A percentile compares a stretch with the other conserved stretches of the same genome.
Conservation (phyloP, 2,329 filamentous ascomycete species). For the Amphichorda felina region DNA sequence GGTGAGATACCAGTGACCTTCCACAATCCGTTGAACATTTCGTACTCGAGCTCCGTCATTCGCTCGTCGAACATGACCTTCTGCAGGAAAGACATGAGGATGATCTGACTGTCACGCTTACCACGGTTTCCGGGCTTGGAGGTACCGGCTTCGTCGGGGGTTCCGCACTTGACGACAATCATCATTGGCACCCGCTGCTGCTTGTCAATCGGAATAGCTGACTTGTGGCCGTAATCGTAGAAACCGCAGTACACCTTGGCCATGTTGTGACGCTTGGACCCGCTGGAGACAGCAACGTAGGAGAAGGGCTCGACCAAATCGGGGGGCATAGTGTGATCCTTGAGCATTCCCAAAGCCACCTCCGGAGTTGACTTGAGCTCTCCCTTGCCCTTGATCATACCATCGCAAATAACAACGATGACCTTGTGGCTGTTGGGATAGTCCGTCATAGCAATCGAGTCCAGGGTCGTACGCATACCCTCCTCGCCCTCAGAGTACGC, state of each 20-base stretch:
- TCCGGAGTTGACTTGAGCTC: slow-evolving; percentile 82
- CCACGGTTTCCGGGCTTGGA: slow-evolving; percentile 93
- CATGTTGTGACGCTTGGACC: slow-evolving; percentile 98
- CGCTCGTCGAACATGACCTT: slow-evolving; percentile 99
- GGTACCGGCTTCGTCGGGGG: slow-evolving; percentile 68
- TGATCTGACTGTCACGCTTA: slow-evolving; percentile 98
- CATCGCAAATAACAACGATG: slow-evolving; percentile 92
- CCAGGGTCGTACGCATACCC: slow-evolving; percentile 83
- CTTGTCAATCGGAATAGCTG: slow-evolving; percentile 67
- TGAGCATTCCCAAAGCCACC: slow-evolving; percentile 86
- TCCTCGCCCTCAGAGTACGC: slow-evolving; percentile 94
- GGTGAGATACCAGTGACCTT: slow-evolving; percentile 97
- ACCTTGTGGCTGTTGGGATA: slow-evolving; percentile 99
- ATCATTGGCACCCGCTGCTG: slow-evolving; percentile 98
- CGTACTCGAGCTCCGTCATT: slow-evolving; percentile 98
- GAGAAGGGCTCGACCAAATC: slow-evolving; percentile 84
- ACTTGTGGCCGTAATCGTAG: slow-evolving; percentile 86
- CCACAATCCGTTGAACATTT: slow-evolving; percentile 99
- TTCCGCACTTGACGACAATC: slow-evolving; percentile 90
- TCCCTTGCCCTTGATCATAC: slow-evolving; percentile 92
- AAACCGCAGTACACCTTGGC: slow-evolving; percentile 96
- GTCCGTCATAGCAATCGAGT: slow-evolving; percentile 94
- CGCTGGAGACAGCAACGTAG: slow-evolving; percentile 91
- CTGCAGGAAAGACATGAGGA: slow-evolving; percentile 97
- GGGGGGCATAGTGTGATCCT: slow-evolving; percentile 67